Evolutionary conservation across 768 basidiomycete genomes (phyloP).

Genomic region (Psilocybe tampanensis): DNA sequence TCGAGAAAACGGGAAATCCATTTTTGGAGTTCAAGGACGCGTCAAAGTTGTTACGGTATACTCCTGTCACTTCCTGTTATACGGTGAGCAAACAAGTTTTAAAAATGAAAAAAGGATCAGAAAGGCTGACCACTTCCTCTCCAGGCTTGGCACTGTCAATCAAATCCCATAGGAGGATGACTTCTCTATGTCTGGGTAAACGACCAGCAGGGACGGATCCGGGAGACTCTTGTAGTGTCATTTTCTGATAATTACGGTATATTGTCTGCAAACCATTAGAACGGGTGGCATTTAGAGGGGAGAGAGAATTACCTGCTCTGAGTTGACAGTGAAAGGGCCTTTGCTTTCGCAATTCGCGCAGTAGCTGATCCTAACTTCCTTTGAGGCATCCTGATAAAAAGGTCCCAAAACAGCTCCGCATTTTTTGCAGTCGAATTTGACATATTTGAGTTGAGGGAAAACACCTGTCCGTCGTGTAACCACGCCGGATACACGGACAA

Average conservation of each 20-base stretch:
- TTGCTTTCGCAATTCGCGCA: conserved; percentile 94
- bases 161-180: conserved; percentile 95
- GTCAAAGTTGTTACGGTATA: conserved; percentile 99
- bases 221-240: conserved; percentile 98
- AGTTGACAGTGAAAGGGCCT: conserved; percentile 95
- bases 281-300: not conserved
- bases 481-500: conserved; percentile 94
- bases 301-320: conserved; percentile 73
- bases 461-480: conserved; percentile 95
- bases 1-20: conserved; percentile 99
- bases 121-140: conserved; percentile 83
- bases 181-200: conserved; percentile 94
- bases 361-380: conserved; percentile 92
- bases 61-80: conserved; percentile 90
- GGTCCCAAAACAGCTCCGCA: conserved; percentile 94
- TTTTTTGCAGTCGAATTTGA: conserved; percentile 97
- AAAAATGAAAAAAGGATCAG: not conserved
- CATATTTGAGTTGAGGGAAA: conserved; percentile 99
- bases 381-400: conserved; percentile 96
- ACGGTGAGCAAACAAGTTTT: not conserved
- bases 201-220: conserved; percentile 98
- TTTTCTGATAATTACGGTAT: conserved; percentile 98
- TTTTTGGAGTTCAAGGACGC: conserved; percentile 98
- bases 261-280: conserved; percentile 64
- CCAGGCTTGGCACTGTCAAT: conserved; percentile 99